Evolutionary conservation across 768 basidiomycete species (phyloP), one percentile per base, ranked within the genome.

Genomic region (Bullera alba): DNA sequence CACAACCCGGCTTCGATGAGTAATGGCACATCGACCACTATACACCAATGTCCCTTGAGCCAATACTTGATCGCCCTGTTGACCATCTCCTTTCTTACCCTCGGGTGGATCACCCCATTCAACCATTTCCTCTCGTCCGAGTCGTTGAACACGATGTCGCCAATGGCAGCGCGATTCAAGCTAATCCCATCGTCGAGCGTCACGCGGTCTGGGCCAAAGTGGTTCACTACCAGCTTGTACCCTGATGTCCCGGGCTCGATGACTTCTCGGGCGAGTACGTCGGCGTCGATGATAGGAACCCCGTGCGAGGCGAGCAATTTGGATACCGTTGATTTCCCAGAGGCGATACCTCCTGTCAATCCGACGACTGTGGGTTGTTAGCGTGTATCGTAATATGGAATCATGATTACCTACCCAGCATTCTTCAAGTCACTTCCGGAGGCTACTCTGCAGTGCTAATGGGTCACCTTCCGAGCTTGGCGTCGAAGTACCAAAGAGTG

Each of bases 311-410:
- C 78, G 29, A 97, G 77, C 35, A 91, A 76, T 5, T 75, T 73
- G 0, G 91, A 87, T 10, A 91, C 95, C 12, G 90, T 86, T 0
- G 92, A 95, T 75, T 99, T 99, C 46, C 93, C 76, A 3, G 90
- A 91, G 19, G 91, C 88, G 51, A 99, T 96, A 2, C 92, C 89
- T 6, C 95, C 95, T 25, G 93, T 96, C 19, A 99, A 80, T 34
- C 95, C 93, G 54, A 95, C 80, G 51, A 97, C 92, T 93, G 37
- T 8, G 32, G 32, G 32, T 8, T 34, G n/a, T n/a, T n/a, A n/a
- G n/a, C n/a, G n/a, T n/a, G n/a, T n/a, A n/a, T n/a, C n/a, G n/a
- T n/a, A n/a, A n/a, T n/a, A n/a, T n/a, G n/a, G n/a, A n/a, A n/a
- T n/a, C n/a, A n/a, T n/a, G n/a, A n/a, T n/a, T n/a, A n/a, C n/a